Evolutionary conservation across 1,284 basidiomycete genomes (phyloP).

Genomic region (Caloboletus inedulis): DNA sequence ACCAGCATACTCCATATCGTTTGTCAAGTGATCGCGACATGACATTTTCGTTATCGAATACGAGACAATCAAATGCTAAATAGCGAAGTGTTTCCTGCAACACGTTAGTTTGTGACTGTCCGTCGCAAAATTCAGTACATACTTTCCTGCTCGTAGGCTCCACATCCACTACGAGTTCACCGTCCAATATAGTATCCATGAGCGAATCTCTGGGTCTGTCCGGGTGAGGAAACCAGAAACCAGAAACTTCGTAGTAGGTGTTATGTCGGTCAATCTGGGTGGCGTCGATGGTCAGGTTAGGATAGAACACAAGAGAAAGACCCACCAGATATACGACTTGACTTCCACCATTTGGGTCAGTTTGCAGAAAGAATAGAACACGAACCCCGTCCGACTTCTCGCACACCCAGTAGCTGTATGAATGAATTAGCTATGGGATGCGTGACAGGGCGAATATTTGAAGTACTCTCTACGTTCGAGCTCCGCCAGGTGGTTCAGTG

Average conservation of each 20-base stretch:
- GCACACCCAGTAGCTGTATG: constrained; percentile 92
- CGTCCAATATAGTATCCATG: constrained; percentile 85
- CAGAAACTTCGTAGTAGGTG: constrained; percentile 69
- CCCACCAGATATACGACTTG: constrained; percentile 85
- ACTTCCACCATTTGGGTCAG: constrained; percentile 56
- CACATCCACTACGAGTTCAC: constrained; percentile 91
- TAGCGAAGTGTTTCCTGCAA: constrained; percentile 74
- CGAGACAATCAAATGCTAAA: constrained; percentile 92
- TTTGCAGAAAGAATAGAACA: constrained; percentile 83
- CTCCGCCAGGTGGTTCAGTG: constrained; percentile 61
- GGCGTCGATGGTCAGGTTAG: constrained; percentile 5
- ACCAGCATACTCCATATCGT: constrained; percentile 79
- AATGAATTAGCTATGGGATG: constrained; percentile 11
- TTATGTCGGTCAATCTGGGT: constrained; percentile 93
- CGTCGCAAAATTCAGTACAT: constrained; percentile 20
- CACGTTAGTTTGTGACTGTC: constrained; percentile 3
- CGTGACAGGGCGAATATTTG: constrained; percentile 1
- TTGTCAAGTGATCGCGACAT: constrained; percentile 82
- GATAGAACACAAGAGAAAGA: neutral
- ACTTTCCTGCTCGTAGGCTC: constrained; percentile 73
- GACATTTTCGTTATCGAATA: constrained; percentile 83
- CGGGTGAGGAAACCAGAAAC: constrained; percentile 87
- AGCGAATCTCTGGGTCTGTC: constrained; percentile 64
- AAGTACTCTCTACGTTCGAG: constrained; percentile 83
- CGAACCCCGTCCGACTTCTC: constrained; percentile 99